Evolutionary conservation across 495 filamentous ascomycete species (phyloP).

Genomic region (Hyaloscypha hepaticicola): DNA sequence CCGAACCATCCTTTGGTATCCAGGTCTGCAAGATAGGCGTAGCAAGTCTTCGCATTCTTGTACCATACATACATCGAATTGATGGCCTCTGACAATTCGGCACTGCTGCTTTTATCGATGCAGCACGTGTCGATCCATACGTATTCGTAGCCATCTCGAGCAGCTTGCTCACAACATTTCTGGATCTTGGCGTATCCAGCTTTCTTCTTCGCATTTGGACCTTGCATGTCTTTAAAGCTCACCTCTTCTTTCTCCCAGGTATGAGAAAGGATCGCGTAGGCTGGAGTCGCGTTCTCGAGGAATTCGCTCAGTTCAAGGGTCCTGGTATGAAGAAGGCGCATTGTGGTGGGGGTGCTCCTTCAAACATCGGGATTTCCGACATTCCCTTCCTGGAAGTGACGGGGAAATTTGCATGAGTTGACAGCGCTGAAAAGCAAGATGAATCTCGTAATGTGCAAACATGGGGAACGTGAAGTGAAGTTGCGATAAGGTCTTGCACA

Average conservation of each 20-base stretch:
- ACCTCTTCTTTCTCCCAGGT: slow-evolving; percentile 24
- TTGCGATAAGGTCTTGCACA: neutral
- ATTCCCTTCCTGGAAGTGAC: neutral
- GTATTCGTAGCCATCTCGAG: slow-evolving; percentile 25
- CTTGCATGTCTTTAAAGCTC: slow-evolving; percentile 27
- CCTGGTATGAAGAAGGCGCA: slow-evolving; percentile 38
- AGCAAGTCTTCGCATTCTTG: slow-evolving; percentile 33
- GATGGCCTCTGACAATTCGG: slow-evolving; percentile 33
- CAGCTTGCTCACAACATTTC: slow-evolving; percentile 28
- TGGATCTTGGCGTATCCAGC: slow-evolving; percentile 31
- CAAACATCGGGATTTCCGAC: neutral
- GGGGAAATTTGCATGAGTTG: neutral
- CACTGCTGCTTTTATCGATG: slow-evolving; percentile 34
- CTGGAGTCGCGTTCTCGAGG: slow-evolving; percentile 24
- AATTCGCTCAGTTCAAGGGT: slow-evolving; percentile 33
- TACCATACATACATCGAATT: slow-evolving; percentile 36
- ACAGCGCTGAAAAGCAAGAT: neutral
- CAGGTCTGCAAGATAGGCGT: slow-evolving; percentile 36
- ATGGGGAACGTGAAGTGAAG: neutral
- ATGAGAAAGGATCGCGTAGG: slow-evolving; percentile 39
- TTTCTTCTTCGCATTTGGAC: neutral
- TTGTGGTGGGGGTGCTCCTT: slow-evolving; percentile 27
- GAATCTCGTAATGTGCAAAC: neutral
- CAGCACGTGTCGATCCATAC: slow-evolving; percentile 46
- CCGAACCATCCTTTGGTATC: too few species aligned